A percentile compares a stretch with the other conserved stretches of the same genome.
These are phyloP conservation scores for Phytophthora pluvialis DNA, from an alignment of 352 stramenopile genomes.

Conservation along the genomic window DNA sequence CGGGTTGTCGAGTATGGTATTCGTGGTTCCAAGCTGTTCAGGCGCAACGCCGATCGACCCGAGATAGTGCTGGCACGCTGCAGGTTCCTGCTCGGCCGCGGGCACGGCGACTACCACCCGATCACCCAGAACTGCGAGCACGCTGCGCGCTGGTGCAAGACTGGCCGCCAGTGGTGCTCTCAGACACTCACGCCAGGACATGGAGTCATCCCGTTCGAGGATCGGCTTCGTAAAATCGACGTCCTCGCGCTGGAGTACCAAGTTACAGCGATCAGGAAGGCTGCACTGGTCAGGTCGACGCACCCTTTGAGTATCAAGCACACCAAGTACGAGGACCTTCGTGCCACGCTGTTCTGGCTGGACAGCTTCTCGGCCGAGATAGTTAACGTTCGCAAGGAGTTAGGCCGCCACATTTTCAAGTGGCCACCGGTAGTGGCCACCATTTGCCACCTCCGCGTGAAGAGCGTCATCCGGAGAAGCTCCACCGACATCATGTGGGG, in stretches of 20 bases:
- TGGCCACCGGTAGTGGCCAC: conserved; percentile 41
- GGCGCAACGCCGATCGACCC: conserved; percentile 46
- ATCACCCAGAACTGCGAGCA: conserved; percentile 74
- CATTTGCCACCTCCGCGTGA: conserved; percentile 55
- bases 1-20: conserved; percentile 62
- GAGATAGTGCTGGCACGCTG: conserved; percentile 64
- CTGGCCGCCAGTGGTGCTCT: conserved; percentile 62
- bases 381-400: conserved; percentile 46
- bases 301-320: conserved; percentile 5
- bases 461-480: conserved; percentile 45
- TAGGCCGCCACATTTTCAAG: conserved; percentile 53
- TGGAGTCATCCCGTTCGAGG: conserved; percentile 57
- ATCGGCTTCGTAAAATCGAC: conserved; percentile 47
- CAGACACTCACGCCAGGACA: conserved; percentile 50
- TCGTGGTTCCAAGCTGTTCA: conserved; percentile 52
- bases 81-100: conserved; percentile 58
- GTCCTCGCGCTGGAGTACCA: conserved; percentile 47
- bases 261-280: conserved; percentile 53
- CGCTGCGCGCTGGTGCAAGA: conserved; percentile 52
- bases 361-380: conserved; percentile 61
- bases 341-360: conserved; percentile 47
- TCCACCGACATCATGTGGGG: conserved; percentile 44
- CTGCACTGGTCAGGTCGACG: conserved; percentile 31
- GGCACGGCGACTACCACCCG: conserved; percentile 63
- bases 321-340: conserved; percentile 35